These are phyloP conservation scores for Cryoendolithus antarcticus DNA, from an alignment of 2,329 filamentous ascomycete species.

Conservation along the genomic window DNA sequence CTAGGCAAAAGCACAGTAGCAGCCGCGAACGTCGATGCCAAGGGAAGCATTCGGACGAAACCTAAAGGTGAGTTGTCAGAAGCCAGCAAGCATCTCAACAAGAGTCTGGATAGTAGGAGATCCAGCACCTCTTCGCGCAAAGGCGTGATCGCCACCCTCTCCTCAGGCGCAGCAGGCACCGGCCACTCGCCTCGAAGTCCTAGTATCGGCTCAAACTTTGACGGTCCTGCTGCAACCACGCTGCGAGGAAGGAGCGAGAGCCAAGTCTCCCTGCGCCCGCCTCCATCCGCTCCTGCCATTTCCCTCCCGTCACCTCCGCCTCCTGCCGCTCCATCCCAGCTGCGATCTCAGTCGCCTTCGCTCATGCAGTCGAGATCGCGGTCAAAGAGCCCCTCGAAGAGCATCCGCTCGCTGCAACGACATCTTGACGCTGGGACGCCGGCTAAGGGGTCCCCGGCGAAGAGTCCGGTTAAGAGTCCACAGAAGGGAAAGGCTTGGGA, in stretches of 20 bases:
- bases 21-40: conserved; percentile 73
- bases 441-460: conserved; percentile 4
- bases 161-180: conserved; percentile 1
- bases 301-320: neutral
- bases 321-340: neutral
- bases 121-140: conserved; percentile 81
- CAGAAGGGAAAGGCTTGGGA: conserved; percentile 15
- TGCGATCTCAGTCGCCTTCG: neutral
- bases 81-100: conserved; percentile 48
- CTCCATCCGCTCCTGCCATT: conserved; percentile 2
- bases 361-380: conserved; percentile 6
- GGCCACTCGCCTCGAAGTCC: neutral
- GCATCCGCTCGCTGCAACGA: conserved; percentile 18
- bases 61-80: conserved; percentile 29
- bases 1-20: conserved; percentile 86
- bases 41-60: conserved; percentile 47
- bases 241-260: conserved; percentile 8
- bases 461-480: neutral
- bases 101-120: conserved; percentile 80
- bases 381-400: conserved; percentile 20
- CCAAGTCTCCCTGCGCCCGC: conserved; percentile 10
- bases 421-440: conserved; percentile 15
- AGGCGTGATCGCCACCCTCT: conserved; percentile 36
- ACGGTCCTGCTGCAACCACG: conserved; percentile 8
- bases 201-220: conserved; percentile 2